Evolutionary conservation across 2,329 filamentous ascomycete species (phyloP), one percentile per base, ranked within the genome.

Genomic region (Lasiodiplodia citricola): DNA sequence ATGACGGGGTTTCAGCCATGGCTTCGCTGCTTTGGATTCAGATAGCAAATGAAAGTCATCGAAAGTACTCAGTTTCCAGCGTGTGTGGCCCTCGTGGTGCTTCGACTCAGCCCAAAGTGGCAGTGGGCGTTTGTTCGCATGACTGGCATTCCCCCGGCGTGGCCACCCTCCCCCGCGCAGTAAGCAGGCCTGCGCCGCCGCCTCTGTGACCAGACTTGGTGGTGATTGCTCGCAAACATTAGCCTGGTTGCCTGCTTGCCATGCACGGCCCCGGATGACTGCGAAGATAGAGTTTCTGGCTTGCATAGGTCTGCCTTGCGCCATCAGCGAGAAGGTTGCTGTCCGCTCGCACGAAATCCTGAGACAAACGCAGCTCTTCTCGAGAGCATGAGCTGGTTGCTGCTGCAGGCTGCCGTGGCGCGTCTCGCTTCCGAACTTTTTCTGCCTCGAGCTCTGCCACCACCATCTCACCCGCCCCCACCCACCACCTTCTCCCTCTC

Each of bases 361-460:
- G 60, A 52, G 23, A 63, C 60, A 63, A 44, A 6, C 41, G 58
- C 58, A 28, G 35, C 41, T 28, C 10, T 41, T 47, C 57, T 44
- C 56, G 25, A 44, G 25, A 10, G 54, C 31, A 35, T 31, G 52
- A 28, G 52, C 25, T 28, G 28, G 28, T 28, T 18, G 21, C 4
- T 23, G 41, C 16, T 62, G 60, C 44, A 52, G 44, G 60, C 60
- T n/a, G 57, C 23, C 41, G 41, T 25, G n/a, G 41, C 41, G 56
- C 56, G 37, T 52, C 60, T 63, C 60, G 60, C 60, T 50, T 63
- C 60, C 60, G 60, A 52, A 10, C 41, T 52, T 63, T 47, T 14
- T 37, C n/a, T 31, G 8, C 14, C 25, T 23, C 31, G 1, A 18
- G 38, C 56, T 25, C 23, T 47, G 41, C 47, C 41, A 21, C 25